Evolutionary conservation across 2,329 filamentous ascomycete species (phyloP).

Genomic region (Mariannaea elegans): DNA sequence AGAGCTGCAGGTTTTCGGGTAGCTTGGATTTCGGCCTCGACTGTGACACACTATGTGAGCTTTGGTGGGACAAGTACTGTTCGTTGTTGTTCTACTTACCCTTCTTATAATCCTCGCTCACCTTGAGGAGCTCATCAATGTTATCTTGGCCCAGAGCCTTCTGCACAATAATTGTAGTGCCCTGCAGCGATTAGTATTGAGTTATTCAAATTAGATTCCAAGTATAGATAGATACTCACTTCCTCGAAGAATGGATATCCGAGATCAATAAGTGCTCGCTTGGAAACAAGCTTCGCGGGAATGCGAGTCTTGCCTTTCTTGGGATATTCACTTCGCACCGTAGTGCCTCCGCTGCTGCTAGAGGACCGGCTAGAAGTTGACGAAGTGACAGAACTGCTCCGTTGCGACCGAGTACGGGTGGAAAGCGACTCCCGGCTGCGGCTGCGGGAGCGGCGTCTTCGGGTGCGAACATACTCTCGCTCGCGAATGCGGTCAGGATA

Average conservation of each 20-base stretch:
- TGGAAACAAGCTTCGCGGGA: constrained; percentile 80
- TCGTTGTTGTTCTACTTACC: constrained; percentile 49
- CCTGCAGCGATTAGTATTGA: too few species aligned
- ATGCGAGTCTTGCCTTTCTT: constrained; percentile 92
- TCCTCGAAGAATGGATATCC: constrained; percentile 90
- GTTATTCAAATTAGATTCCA: too few species aligned
- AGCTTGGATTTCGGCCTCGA: constrained; percentile 28
- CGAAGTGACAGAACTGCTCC: constrained; percentile 55
- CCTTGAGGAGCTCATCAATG: constrained; percentile 86
- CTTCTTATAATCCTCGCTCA: constrained; percentile 80
- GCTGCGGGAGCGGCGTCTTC: constrained; percentile 57
- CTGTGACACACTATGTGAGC: constrained; percentile 16
- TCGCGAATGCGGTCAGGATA: constrained; percentile 69
- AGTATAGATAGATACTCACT: constrained; percentile 68
- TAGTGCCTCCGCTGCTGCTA: constrained; percentile 59
- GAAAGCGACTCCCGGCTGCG: constrained; percentile 54
- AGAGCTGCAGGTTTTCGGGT: constrained; percentile 40
- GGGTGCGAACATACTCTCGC: constrained; percentile 64
- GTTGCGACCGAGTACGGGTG: constrained; percentile 50
- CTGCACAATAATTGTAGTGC: constrained; percentile 81
- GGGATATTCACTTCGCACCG: constrained; percentile 70
- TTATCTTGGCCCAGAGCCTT: constrained; percentile 89
- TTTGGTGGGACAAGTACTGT: too few species aligned
- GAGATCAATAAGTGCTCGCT: constrained; percentile 81
- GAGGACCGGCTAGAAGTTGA: constrained; percentile 55